Percentiles rank a stretch among this genome's conserved stretches.
Evolutionary conservation across 2,329 filamentous ascomycete genomes (phyloP).

Genomic region (Penicillium sp.): DNA sequence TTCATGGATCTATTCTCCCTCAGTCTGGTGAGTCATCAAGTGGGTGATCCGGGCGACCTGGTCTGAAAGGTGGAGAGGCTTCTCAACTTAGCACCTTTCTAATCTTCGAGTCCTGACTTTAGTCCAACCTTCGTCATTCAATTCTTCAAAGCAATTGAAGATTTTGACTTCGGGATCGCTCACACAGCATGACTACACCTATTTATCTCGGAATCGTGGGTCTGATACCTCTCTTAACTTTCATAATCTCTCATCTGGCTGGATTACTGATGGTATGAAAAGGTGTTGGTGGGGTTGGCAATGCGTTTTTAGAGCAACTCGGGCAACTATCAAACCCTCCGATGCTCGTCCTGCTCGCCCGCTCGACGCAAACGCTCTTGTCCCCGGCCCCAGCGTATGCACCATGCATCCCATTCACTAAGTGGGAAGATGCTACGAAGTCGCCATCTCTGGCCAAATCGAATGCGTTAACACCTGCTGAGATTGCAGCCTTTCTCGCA

Average conservation of each 20-base stretch:
- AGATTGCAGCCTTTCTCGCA: constrained; percentile 77
- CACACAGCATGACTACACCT: constrained; percentile 33
- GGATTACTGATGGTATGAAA: constrained; percentile 9
- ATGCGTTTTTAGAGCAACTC: constrained; percentile 85
- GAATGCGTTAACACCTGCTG: constrained; percentile 63
- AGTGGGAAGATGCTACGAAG: constrained; percentile 64
- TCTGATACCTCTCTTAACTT: constrained; percentile 26
- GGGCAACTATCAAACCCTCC: constrained; percentile 71
- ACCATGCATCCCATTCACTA: constrained; percentile 63
- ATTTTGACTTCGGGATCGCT: not conserved
- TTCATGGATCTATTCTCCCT: not conserved
- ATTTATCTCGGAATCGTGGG: constrained; percentile 51
- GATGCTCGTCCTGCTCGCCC: constrained; percentile 80
- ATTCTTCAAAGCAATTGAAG: not conserved
- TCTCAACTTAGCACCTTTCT: not conserved
- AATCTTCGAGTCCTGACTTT: not conserved
- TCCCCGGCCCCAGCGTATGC: constrained; percentile 70
- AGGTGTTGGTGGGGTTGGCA: constrained; percentile 89
- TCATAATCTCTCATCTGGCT: not conserved
- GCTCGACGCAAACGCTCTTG: constrained; percentile 81
- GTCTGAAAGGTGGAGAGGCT: not conserved
- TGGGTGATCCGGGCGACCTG: not conserved
- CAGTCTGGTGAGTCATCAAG: constrained; percentile 1
- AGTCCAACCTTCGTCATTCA: not conserved
- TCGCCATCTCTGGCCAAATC: constrained; percentile 61